Evolutionary conservation across 768 basidiomycete genomes (phyloP), one percentile per base, ranked within the genome.

Genomic region (Leucocoprinus sp.): DNA sequence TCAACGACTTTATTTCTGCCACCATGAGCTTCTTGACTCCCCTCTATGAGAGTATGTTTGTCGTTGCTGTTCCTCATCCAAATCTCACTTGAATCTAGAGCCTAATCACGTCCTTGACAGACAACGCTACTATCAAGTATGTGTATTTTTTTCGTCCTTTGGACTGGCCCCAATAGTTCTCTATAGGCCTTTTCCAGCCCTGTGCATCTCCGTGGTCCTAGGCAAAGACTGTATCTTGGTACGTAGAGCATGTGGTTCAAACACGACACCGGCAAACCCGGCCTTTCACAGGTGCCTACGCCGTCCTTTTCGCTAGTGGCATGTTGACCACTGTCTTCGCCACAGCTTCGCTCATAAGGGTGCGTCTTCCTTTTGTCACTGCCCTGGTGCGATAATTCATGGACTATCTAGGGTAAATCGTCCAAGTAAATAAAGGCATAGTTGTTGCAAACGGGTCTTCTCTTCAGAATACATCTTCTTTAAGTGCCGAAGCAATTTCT

Each of bases 81-180:
- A 17, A 45, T 37, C 33, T 43, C 56, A 15, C 42, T 22, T 9
- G 43, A 56, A 33, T 55, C 78, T 78, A 73, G 60, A 59, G 42
- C 81, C 79, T 54, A 84, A 89, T 69, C 60, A 60, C 44, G 71
- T 86, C 50, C 61, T 76, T 33, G 76, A 82, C 65, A 80, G 65
- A 59, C 86, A 89, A 64, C 76, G 65, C 66, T 50, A 58, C 36
- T 71, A 77, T 61, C 87, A 89, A 72, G 87, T 86, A n/a, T 17
- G 37, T 22, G 35, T 41, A 49, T 50, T 39, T 51, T 17, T 35
- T 35, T 18, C 1, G 21, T 24, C 26, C 12, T n/a, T 34, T 44
- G 38, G 28, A 12, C n/a, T 28, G 27, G 40, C 17, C 42, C 50
- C 33, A 40, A 11, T 11, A n/a, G 34, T 43, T 45, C 27, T 39